These are phyloP conservation scores for Rhodocollybia butyracea DNA, from an alignment of 768 basidiomycete genomes.

Conservation along the genomic window DNA sequence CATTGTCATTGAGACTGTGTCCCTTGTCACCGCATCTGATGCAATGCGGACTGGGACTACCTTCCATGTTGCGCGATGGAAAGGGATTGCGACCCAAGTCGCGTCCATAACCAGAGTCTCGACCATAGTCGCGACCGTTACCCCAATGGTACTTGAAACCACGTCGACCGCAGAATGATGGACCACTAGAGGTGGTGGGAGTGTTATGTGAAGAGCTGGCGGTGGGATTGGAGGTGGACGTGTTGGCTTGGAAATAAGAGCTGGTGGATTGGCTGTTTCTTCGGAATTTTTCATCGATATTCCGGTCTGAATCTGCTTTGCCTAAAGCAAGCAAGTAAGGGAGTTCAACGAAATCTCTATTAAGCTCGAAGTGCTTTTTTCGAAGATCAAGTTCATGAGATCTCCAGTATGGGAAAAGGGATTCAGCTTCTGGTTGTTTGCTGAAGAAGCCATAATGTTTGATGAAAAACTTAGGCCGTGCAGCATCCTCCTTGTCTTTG, in stretches of 20 bases:
- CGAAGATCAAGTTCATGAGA: neutral
- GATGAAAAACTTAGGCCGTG: neutral
- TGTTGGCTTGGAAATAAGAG: neutral
- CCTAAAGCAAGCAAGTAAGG: too few relatives aligned
- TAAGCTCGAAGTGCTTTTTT: neutral
- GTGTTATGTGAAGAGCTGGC: neutral
- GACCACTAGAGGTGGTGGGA: neutral
- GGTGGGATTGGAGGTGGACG: neutral
- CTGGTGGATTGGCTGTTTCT: neutral
- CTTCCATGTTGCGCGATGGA: neutral
- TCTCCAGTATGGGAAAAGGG: neutral
- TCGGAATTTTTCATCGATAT: neutral
- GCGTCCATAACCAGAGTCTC: neutral
- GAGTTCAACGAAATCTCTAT: neutral
- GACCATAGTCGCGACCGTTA: neutral
- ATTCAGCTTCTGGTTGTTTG: neutral
- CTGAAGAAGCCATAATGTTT: neutral
- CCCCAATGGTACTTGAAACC: too few relatives aligned
- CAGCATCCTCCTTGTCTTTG: neutral
- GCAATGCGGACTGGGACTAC: neutral
- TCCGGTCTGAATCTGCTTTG: too few relatives aligned
- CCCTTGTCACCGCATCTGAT: neutral
- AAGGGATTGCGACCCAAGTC: neutral
- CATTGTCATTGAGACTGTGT: neutral
- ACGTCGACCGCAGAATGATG: too few relatives aligned